Evolutionary conservation across 768 basidiomycete genomes (phyloP).

Genomic region (Austroboletus eburneus): DNA sequence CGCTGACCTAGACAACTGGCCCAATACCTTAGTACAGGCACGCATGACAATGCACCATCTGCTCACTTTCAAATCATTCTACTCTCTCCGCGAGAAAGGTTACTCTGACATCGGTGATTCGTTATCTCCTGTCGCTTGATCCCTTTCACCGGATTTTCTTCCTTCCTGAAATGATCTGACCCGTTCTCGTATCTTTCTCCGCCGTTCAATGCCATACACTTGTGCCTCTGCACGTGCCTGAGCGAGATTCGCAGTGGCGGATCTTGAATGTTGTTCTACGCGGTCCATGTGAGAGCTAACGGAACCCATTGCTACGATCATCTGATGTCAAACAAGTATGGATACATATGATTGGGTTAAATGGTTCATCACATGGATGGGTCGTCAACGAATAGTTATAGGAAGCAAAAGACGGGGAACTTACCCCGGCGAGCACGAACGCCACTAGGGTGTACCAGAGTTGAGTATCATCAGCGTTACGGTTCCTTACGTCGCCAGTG

Average conservation of each 20-base stretch:
- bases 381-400: not conserved
- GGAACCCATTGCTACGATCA: slow-evolving; percentile 2
- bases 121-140: no score
- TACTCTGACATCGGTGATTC: no score
- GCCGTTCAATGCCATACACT: slow-evolving; percentile 50
- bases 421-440: slow-evolving; percentile 14
- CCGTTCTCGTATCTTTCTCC: slow-evolving; percentile 46
- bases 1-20: no score
- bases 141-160: no score
- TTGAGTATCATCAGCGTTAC: not conserved
- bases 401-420: not conserved
- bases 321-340: slow-evolving; percentile 3
- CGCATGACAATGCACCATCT: no score
- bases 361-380: no score
- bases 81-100: not conserved
- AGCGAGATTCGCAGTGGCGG: slow-evolving; percentile 54
- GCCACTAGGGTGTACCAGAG: slow-evolving; percentile 12
- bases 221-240: slow-evolving; percentile 56
- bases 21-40: no score
- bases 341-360: not conserved
- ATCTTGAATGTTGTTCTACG: slow-evolving; percentile 38
- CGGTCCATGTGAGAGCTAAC: slow-evolving; percentile 32
- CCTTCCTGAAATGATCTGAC: slow-evolving; percentile 36
- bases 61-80: no score
- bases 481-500: not conserved